phyloP scores from a whole-genome alignment of 257 asterid genomes.

The Osmanthus fragrans region DNA sequence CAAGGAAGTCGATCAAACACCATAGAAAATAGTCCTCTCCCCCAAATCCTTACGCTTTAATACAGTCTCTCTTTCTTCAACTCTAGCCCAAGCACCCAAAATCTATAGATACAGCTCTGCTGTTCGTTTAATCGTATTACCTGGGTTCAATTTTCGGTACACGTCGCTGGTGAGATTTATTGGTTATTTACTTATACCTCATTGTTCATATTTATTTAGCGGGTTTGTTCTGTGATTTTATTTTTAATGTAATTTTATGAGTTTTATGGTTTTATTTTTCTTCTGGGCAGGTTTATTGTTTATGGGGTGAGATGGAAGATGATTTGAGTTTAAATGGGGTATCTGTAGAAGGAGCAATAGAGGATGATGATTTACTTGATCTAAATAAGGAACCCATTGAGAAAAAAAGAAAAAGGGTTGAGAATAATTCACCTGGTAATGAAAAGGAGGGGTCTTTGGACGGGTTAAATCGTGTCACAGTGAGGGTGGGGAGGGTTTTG shows the following conservation, averaged over 20 bases:
- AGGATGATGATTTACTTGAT: conserved; percentile 44
- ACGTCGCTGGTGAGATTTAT: conserved; percentile 40
- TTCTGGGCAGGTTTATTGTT: conserved; percentile 29
- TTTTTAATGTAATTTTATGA: not conserved
- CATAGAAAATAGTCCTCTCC: conserved; percentile 18
- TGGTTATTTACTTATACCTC: conserved; percentile 2
- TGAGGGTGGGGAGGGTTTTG: conserved; percentile 75
- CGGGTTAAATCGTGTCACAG: conserved; percentile 34
- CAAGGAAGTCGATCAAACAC: not conserved
- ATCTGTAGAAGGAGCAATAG: not conserved
- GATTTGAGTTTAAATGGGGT: not conserved
- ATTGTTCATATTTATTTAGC: conserved; percentile 15
- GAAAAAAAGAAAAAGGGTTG: conserved; percentile 46
- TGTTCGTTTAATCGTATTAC: conserved; percentile 41
- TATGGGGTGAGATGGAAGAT: conserved; percentile 34
- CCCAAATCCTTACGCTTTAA: conserved; percentile 24
- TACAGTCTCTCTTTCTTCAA: conserved; percentile 8
- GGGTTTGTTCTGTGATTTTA: conserved; percentile 16
- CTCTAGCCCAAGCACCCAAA: conserved; percentile 15
- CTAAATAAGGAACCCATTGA: conserved; percentile 50
- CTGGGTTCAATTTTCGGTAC: conserved; percentile 21
- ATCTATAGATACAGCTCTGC: conserved; percentile 38
- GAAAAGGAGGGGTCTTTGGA: conserved; percentile 30
- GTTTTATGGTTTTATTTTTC: not conserved
- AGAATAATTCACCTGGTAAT: conserved; percentile 20